These are phyloP conservation scores for Westerdykella sp. DNA, from an alignment of 2,329 filamentous ascomycete species.

Conservation along the genomic window DNA sequence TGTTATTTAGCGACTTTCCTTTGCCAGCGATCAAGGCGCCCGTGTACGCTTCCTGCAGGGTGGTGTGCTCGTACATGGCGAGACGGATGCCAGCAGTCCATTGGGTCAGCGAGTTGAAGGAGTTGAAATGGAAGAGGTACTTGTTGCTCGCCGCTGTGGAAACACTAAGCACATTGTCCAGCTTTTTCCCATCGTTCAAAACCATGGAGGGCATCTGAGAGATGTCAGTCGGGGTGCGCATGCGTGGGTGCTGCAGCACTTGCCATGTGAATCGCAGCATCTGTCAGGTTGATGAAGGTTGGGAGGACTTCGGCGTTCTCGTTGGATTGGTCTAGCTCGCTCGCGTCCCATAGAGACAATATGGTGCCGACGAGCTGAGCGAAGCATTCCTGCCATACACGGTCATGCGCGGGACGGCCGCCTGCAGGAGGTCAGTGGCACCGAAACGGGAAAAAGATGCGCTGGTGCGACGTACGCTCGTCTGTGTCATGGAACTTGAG, in stretches of 20 bases:
- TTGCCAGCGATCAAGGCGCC: slow-evolving; percentile 93
- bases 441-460: slow-evolving; percentile 1
- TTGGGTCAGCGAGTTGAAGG: slow-evolving; percentile 83
- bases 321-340: slow-evolving; percentile 80
- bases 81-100: slow-evolving; percentile 95
- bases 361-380: slow-evolving; percentile 94
- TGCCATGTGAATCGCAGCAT: slow-evolving; percentile 98
- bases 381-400: slow-evolving; percentile 94
- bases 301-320: slow-evolving; percentile 79
- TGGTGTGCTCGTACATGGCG: slow-evolving; percentile 88
- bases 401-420: slow-evolving; percentile 76
- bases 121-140: slow-evolving; percentile 94
- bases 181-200: slow-evolving; percentile 73
- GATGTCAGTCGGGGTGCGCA: slow-evolving; percentile 11
- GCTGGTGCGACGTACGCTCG: slow-evolving; percentile 57
- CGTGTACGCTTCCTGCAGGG: slow-evolving; percentile 92
- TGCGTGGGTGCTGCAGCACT: slow-evolving; percentile 2
- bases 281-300: slow-evolving; percentile 92
- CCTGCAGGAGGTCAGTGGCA: slow-evolving; percentile 49
- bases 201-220: slow-evolving; percentile 63
- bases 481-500: slow-evolving; percentile 95
- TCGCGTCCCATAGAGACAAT: slow-evolving; percentile 90
- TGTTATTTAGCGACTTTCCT: slow-evolving; percentile 82
- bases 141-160: slow-evolving; percentile 94
- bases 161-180: slow-evolving; percentile 92